A percentile compares a stretch with the other conserved stretches of the same genome.
Evolutionary conservation across 177 flowering plant genomes (phyloP).

Genomic region (Vitis hybrid): DNA sequence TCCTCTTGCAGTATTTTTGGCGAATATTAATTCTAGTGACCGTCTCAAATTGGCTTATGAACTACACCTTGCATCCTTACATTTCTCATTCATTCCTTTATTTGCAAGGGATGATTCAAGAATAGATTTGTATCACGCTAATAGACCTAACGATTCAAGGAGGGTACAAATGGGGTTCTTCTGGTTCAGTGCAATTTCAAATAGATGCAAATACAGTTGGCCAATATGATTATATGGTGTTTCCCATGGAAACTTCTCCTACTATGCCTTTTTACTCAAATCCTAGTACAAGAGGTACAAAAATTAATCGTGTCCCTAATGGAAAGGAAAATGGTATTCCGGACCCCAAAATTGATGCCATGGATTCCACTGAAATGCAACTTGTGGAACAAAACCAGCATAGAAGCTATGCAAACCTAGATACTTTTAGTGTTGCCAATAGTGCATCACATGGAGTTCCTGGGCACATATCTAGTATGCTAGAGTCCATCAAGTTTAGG

Average conservation of each 20-base stretch:
- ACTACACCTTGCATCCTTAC: constrained; percentile 55
- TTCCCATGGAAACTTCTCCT: constrained; percentile 45
- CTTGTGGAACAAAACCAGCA: too few relatives aligned
- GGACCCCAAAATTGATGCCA: too few relatives aligned
- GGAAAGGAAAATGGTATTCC: too few relatives aligned
- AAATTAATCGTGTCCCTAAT: neutral
- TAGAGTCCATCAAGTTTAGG: too few relatives aligned
- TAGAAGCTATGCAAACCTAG: too few relatives aligned
- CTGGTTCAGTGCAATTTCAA: constrained; percentile 47
- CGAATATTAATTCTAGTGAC: constrained; percentile 54
- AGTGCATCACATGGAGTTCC: too few relatives aligned
- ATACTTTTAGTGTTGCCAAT: too few relatives aligned
- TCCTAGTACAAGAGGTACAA: constrained; percentile 30
- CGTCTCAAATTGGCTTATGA: constrained; percentile 41
- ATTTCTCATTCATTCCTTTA: constrained; percentile 62
- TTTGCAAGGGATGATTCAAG: constrained; percentile 45
- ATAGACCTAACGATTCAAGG: constrained; percentile 30
- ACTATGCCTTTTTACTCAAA: constrained; percentile 29
- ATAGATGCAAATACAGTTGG: constrained; percentile 41
- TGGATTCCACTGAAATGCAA: too few relatives aligned
- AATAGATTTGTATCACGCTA: constrained; percentile 33
- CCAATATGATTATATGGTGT: constrained; percentile 44
- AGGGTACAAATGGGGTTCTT: constrained; percentile 33
- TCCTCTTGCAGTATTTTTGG: constrained; percentile 79
- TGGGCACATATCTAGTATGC: too few relatives aligned